Conservation (phyloP, 108 stramenopile species). For the Cyclotella cryptica region DNA sequence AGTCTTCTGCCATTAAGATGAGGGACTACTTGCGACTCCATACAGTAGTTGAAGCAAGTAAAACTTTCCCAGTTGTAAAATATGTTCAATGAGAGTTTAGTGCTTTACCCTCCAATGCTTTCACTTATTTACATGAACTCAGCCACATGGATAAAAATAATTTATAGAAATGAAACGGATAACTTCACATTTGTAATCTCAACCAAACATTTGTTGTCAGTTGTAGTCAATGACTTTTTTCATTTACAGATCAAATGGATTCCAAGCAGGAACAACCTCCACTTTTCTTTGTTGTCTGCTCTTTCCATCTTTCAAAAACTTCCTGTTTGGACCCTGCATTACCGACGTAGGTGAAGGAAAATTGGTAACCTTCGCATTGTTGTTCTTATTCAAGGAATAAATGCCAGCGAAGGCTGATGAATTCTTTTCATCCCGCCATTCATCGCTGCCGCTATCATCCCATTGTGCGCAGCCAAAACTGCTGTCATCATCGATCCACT, state of each 20-base stretch:
- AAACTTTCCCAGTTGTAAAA: no score
- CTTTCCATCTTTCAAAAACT: background rate
- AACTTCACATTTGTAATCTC: no score
- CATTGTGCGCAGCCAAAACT: slow-evolving; percentile 1
- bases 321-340: slow-evolving; percentile 13
- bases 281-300: background rate
- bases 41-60: no score
- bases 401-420: background rate
- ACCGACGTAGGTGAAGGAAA: slow-evolving; percentile 30
- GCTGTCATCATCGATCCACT: background rate
- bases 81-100: no score
- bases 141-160: no score
- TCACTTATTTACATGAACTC: no score
- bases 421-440: slow-evolving; percentile 7
- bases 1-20: no score
- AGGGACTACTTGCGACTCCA: no score
- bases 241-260: slow-evolving; percentile 23
- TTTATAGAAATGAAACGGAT: no score
- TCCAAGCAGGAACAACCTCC: slow-evolving; percentile 6
- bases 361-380: background rate
- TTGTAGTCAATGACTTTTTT: no score
- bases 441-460: slow-evolving; percentile 26
- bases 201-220: no score
- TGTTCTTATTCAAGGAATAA: background rate
- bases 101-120: no score